These are phyloP conservation scores for Pseudozyma thailandica DNA, from an alignment of 1,284 basidiomycete genomes.

Conservation along the genomic window DNA sequence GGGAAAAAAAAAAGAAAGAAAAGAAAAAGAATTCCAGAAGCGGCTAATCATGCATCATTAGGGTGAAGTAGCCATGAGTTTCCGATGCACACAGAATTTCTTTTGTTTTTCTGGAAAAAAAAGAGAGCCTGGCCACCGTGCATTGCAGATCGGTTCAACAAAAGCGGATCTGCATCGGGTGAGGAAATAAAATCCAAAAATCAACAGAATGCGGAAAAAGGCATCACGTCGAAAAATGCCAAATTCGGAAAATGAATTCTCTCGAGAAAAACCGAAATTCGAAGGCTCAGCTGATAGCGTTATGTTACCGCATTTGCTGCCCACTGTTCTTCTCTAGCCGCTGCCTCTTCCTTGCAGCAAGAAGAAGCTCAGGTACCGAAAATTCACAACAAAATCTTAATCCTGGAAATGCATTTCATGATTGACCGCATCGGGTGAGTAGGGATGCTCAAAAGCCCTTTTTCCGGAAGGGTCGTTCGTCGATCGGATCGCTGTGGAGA, in stretches of 20 bases:
- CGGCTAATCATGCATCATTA: background rate
- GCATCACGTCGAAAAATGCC: background rate
- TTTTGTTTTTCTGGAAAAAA: too few relatives aligned
- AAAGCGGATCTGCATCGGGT: background rate
- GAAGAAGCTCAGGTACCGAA: too few relatives aligned
- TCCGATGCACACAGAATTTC: too few relatives aligned
- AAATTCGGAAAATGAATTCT: background rate
- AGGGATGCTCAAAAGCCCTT: background rate
- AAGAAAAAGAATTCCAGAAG: background rate
- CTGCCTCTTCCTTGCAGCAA: too few relatives aligned
- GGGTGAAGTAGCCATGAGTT: background rate
- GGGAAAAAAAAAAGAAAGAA: background rate
- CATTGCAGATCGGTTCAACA: too few relatives aligned
- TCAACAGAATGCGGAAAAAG: slow-evolving; percentile 4
- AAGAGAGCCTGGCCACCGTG: too few relatives aligned
- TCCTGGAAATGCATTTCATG: background rate
- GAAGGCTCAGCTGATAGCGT: too few relatives aligned
- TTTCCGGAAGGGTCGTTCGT: background rate
- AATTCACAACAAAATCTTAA: background rate
- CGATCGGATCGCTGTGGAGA: too few relatives aligned
- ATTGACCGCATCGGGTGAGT: slow-evolving; percentile 12
- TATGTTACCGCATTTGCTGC: too few relatives aligned
- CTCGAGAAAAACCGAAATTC: too few relatives aligned
- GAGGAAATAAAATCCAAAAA: background rate
- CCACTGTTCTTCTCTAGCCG: too few relatives aligned